These are phyloP conservation scores for Exophiala lecanii-corni DNA, from an alignment of 2,329 filamentous ascomycete genomes.

Conservation along the genomic window DNA sequence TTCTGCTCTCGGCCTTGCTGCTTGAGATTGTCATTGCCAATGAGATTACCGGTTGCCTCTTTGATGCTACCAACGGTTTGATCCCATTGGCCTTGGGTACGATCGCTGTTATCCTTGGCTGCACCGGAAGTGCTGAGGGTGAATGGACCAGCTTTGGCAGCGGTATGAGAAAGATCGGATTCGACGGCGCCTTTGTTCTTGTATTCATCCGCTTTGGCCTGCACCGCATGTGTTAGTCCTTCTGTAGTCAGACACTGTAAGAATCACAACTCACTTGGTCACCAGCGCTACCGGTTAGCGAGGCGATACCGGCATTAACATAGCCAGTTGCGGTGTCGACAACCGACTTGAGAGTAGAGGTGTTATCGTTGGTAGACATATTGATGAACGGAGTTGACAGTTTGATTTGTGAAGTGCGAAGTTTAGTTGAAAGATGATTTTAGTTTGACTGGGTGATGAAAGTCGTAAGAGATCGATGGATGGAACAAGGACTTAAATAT, in stretches of 20 bases:
- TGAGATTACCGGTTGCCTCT: constrained; percentile 68
- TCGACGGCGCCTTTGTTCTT: constrained; percentile 63
- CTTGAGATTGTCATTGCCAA: constrained; percentile 74
- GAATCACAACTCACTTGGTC: constrained; percentile 54
- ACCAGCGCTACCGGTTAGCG: constrained; percentile 64
- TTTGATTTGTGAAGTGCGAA: too few relatives aligned
- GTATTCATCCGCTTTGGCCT: constrained; percentile 56
- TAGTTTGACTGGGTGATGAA: too few relatives aligned
- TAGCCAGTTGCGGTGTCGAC: constrained; percentile 68
- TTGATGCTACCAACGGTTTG: constrained; percentile 86
- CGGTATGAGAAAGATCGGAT: constrained; percentile 69
- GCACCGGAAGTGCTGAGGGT: constrained; percentile 66
- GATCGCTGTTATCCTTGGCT: constrained; percentile 67
- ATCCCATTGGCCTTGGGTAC: constrained; percentile 68
- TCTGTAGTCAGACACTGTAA: not conserved
- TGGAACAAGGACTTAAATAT: not conserved
- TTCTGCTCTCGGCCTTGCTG: constrained; percentile 73
- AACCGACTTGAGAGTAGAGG: constrained; percentile 76
- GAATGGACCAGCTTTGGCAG: constrained; percentile 68
- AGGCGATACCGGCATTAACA: constrained; percentile 67
- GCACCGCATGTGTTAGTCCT: too few relatives aligned
- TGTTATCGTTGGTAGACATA: constrained; percentile 27
- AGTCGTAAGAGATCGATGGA: too few relatives aligned
- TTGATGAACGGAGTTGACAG: not conserved
- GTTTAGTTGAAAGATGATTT: too few relatives aligned